Conservation (phyloP, 2,329 filamentous ascomycete genomes). For the Decorospora gaudefroyi region DNA sequence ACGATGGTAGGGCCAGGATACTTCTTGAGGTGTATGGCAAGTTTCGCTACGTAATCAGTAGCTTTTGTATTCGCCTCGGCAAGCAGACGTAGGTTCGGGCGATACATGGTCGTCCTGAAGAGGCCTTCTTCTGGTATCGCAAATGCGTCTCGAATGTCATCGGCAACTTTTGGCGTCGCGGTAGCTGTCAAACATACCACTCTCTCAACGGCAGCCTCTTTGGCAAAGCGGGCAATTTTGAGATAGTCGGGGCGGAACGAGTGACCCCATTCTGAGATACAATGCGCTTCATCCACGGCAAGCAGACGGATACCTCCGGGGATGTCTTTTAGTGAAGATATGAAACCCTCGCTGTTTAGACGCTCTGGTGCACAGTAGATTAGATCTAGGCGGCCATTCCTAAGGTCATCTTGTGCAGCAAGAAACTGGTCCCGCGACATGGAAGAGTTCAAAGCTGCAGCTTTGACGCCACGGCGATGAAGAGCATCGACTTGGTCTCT, state of each 20-base stretch:
- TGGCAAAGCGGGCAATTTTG: conserved; percentile 72
- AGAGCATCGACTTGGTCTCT: conserved; percentile 92
- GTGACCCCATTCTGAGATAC: conserved; percentile 96
- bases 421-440: conserved; percentile 60
- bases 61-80: conserved; percentile 63
- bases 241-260: conserved; percentile 92
- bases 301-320: conserved; percentile 74
- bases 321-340: conserved; percentile 66
- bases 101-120: conserved; percentile 64
- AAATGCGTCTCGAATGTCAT: conserved; percentile 84
- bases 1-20: conserved; percentile 63
- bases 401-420: conserved; percentile 61
- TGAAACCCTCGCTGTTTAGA: conserved; percentile 75
- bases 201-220: conserved; percentile 83
- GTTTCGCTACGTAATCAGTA: conserved; percentile 75
- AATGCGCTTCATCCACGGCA: conserved; percentile 95
- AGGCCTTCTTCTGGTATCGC: conserved; percentile 69
- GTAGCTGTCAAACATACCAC: conserved; percentile 80
- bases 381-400: conserved; percentile 73
- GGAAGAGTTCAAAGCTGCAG: conserved; percentile 75
- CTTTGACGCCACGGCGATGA: conserved; percentile 69
- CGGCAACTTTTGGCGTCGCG: conserved; percentile 76
- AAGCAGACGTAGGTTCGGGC: conserved; percentile 62
- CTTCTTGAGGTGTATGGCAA: conserved; percentile 55
- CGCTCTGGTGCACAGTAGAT: conserved; percentile 96